phyloP scores from a whole-genome alignment of 768 basidiomycete genomes.

The Chalciporus piperatus region DNA sequence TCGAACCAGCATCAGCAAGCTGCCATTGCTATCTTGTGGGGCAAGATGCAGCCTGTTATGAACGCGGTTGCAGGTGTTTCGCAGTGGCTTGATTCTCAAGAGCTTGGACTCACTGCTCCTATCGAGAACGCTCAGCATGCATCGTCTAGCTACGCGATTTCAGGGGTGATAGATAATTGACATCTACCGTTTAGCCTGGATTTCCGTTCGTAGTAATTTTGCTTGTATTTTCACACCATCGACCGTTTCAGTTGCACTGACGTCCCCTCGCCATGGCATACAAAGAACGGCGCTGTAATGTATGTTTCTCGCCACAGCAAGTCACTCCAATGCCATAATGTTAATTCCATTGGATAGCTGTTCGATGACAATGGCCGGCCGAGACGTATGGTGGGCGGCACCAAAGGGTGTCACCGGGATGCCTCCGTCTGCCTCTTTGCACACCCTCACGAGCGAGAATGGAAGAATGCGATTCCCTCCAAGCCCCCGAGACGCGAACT shows the following conservation, averaged over 20 bases:
- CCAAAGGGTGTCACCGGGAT: conserved; percentile 20
- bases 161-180: not conserved
- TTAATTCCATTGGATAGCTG: conserved; percentile 19
- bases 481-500: conserved; percentile 18
- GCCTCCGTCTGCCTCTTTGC: conserved; percentile 27
- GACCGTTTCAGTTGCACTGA: no score
- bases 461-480: conserved; percentile 30
- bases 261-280: not conserved
- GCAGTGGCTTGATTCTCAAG: conserved; percentile 30
- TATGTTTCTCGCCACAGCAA: conserved; percentile 13
- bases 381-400: conserved; percentile 19
- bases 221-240: not conserved
- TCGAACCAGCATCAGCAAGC: conserved; percentile 24
- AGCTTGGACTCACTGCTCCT: conserved; percentile 21
- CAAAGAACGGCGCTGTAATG: conserved; percentile 31
- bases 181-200: not conserved
- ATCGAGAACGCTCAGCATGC: not conserved
- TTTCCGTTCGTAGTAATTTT: conserved; percentile 14
- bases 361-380: conserved; percentile 29
- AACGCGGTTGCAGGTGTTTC: conserved; percentile 30
- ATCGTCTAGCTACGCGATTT: not conserved
- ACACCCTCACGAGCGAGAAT: conserved; percentile 33
- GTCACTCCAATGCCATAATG: not conserved
- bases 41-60: conserved; percentile 30
- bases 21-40: conserved; percentile 23